phyloP scores from a whole-genome alignment of 1,139 yeast species.

The Scheffersomyces illinoinensis region DNA sequence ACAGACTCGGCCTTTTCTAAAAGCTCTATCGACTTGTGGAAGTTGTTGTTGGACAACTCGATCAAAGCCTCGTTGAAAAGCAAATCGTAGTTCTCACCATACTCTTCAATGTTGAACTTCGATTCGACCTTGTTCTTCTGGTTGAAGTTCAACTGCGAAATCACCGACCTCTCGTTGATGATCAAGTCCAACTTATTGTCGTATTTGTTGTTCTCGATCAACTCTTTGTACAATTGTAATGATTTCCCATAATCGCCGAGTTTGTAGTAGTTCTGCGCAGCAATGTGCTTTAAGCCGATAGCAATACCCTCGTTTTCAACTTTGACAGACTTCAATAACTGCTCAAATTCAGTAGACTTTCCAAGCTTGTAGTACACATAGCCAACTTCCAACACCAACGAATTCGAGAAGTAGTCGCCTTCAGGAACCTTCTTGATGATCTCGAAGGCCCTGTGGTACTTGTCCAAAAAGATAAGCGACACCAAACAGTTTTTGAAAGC shows the following conservation, averaged over 20 bases:
- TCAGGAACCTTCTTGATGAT: constrained; percentile 44
- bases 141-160: constrained; percentile 48
- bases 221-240: constrained; percentile 50
- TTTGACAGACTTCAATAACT: constrained; percentile 32
- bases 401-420: constrained; percentile 28
- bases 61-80: constrained; percentile 70
- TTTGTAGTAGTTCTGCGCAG: constrained; percentile 80
- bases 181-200: constrained; percentile 56
- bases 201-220: constrained; percentile 37
- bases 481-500: constrained; percentile 66
- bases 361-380: constrained; percentile 74
- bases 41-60: constrained; percentile 46
- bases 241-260: constrained; percentile 61
- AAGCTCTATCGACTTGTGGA: constrained; percentile 42
- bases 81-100: constrained; percentile 33
- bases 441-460: constrained; percentile 57
- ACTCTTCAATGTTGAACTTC: constrained; percentile 9
- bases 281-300: constrained; percentile 64
- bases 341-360: constrained; percentile 39
- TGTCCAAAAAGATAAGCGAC: constrained; percentile 72
- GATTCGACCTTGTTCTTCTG: constrained; percentile 8
- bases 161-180: constrained; percentile 69
- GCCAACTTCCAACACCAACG: constrained; percentile 56
- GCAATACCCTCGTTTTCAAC: constrained; percentile 17
- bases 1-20: constrained; percentile 53